Base-by-base conservation (phyloP, 495 filamentous ascomycete species). In the Barbatosphaeria neglecta region DNA sequence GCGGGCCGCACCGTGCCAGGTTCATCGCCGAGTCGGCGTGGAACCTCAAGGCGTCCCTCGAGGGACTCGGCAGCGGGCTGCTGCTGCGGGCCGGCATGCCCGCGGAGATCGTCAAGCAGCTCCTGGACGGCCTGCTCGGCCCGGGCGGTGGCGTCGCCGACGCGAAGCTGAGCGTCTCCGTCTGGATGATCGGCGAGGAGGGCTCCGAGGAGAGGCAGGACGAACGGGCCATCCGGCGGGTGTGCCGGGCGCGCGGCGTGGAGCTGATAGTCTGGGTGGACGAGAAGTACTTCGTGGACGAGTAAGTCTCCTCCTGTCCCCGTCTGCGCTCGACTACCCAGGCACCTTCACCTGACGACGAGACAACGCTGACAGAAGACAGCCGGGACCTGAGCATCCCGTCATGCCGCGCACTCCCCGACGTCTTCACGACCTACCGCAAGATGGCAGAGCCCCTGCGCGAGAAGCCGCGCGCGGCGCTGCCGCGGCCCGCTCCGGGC, bases 251-350 rank as follows among this genome's bases (percentile, higher is more conserved):
- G 7, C 58, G 68, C 16, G 70, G 67, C 22, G 61, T 74, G 11
- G 67, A 77, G 7, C 83, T 81, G 56, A 75, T 70, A 59, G 28
- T 74, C 5, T 84, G 77, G 72, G 61, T 60, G 1, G 83, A 88
- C 50, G 83, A 84, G 56, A 87, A 85, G 57, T 87, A 84, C 55
- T 78, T 82, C 43, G 72, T 86, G 41, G 76, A 86, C 51, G 79
- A 84, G 83, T 85, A 66, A 64, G 76, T 73, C 24, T 10, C 2
- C 28, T 24, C 1, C 11, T 15, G n/a, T 1, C 22, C 41, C 41
- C 10, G 24, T 45, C 31, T 43, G 13, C 11, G 41, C 31, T 25
- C 24, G 28, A 13, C 10, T 22, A 27, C 4, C 42, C 18, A 19
- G 24, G 11, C n/a, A 6, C 18, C 15, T 22, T 9, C 6, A 37